These are phyloP conservation scores for Calonectria honghensis DNA, from an alignment of 2,329 filamentous ascomycete genomes.

Conservation along the genomic window DNA sequence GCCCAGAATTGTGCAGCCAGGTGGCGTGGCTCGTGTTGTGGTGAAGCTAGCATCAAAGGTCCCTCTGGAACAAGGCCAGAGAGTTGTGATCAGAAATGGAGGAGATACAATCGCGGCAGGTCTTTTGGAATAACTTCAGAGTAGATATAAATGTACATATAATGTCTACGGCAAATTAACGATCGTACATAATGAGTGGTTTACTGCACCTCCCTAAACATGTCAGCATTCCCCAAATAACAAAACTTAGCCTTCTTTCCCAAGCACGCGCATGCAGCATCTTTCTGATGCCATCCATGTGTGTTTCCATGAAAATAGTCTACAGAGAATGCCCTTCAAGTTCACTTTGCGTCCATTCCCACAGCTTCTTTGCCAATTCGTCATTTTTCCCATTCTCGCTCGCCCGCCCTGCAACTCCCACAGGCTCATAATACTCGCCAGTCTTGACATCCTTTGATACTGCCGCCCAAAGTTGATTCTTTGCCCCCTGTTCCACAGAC, in stretches of 20 bases:
- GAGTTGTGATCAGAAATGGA: slow-evolving; percentile 86
- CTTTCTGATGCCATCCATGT: too few relatives aligned
- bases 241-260: neutral
- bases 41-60: slow-evolving; percentile 84
- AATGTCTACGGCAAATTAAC: neutral
- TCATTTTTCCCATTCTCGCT: slow-evolving; percentile 51
- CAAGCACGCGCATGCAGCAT: neutral
- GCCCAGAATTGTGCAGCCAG: slow-evolving; percentile 88
- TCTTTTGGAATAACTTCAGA: slow-evolving; percentile 78
- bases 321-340: slow-evolving; percentile 41
- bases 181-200: neutral
- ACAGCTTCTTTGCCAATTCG: slow-evolving; percentile 56
- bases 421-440: slow-evolving; percentile 59
- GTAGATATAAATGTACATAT: slow-evolving; percentile 23
- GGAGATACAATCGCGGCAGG: slow-evolving; percentile 93
- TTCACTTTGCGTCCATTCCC: slow-evolving; percentile 62
- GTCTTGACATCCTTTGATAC: slow-evolving; percentile 58
- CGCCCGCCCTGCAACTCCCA: slow-evolving; percentile 54
- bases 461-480: slow-evolving; percentile 66
- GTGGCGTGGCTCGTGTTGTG: slow-evolving; percentile 83
- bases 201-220: neutral
- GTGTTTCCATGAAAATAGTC: neutral
- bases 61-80: slow-evolving; percentile 86
- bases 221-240: neutral
- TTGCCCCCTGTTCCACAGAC: slow-evolving; percentile 58